phyloP scores from a whole-genome alignment of 2,329 filamentous ascomycete species.

The Elsinoe arachidis region DNA sequence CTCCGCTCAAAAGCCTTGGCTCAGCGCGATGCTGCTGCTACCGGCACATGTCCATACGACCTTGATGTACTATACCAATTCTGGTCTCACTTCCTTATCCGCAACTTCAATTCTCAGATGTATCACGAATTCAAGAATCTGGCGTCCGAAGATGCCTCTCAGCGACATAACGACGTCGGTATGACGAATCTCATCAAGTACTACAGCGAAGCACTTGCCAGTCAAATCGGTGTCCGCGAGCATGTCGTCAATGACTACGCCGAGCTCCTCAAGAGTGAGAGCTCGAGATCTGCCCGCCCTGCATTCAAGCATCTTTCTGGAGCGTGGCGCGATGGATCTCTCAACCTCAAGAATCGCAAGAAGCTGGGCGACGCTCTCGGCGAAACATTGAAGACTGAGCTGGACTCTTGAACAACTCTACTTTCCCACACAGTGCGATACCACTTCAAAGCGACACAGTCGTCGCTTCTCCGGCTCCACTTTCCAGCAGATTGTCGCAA shows the following conservation, averaged over 20 bases:
- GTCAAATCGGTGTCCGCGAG: conserved; percentile 43
- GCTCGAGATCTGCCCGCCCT: conserved; percentile 31
- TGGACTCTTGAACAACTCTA: conserved; percentile 31
- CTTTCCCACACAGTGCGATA: background rate
- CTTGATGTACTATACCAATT: conserved; percentile 64
- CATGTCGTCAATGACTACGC: conserved; percentile 48
- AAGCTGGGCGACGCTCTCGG: conserved; percentile 47
- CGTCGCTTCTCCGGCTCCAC: background rate
- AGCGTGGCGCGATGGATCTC: conserved; percentile 46
- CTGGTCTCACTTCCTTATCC: conserved; percentile 64
- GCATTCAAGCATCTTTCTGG: conserved; percentile 45
- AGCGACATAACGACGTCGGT: conserved; percentile 46
- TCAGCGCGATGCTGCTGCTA: conserved; percentile 38
- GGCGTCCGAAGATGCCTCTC: conserved; percentile 55
- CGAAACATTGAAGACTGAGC: conserved; percentile 41
- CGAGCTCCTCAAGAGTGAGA: conserved; percentile 44
- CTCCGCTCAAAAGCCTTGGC: conserved; percentile 43
- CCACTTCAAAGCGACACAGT: background rate
- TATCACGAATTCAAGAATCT: conserved; percentile 64
- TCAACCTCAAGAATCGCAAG: conserved; percentile 50
- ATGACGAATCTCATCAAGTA: conserved; percentile 56
- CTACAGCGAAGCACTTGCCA: conserved; percentile 51
- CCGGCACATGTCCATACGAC: conserved; percentile 43
- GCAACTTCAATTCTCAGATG: conserved; percentile 66
- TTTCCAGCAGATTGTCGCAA: background rate